phyloP scores from a whole-genome alignment of 2,329 filamentous ascomycete species.

The Nannizzia gypsea region DNA sequence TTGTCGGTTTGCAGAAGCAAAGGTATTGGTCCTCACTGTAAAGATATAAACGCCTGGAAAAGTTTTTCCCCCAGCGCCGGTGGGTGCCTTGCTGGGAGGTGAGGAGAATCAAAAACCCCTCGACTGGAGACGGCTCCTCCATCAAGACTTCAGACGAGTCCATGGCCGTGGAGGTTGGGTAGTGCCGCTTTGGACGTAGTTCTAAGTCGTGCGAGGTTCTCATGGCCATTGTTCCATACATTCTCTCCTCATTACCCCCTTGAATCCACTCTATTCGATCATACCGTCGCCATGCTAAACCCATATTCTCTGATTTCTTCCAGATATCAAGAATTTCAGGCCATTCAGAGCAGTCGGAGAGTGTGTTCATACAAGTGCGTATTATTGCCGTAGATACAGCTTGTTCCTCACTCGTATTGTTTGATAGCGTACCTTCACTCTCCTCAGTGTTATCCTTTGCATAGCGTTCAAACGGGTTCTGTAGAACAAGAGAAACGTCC shows the following conservation, averaged over 20 bases:
- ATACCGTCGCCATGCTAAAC: constrained; percentile 57
- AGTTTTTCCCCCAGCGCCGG: constrained; percentile 47
- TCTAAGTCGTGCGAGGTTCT: constrained; percentile 54
- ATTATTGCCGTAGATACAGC: constrained; percentile 47
- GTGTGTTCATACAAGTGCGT: constrained; percentile 46
- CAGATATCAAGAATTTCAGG: constrained; percentile 47
- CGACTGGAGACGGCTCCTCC: constrained; percentile 50
- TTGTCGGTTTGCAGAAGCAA: constrained; percentile 50
- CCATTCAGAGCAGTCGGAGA: constrained; percentile 48
- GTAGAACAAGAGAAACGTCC: constrained; percentile 45
- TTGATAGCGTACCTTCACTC: constrained; percentile 26
- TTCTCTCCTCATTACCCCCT: constrained; percentile 53
- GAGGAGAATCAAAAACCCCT: constrained; percentile 54
- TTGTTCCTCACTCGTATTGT: constrained; percentile 37
- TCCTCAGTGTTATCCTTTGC: constrained; percentile 34
- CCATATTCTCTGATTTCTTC: constrained; percentile 47
- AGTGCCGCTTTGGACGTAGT: constrained; percentile 53
- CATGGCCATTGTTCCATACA: constrained; percentile 60
- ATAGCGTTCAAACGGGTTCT: constrained; percentile 47
- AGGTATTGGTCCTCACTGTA: constrained; percentile 52
- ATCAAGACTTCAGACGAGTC: constrained; percentile 31
- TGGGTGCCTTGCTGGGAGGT: constrained; percentile 52
- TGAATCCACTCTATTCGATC: constrained; percentile 58
- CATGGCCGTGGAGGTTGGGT: constrained; percentile 41
- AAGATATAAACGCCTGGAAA: constrained; percentile 56